Base-by-base conservation (phyloP, 768 basidiomycete species). In the Termitomyces sp. region DNA sequence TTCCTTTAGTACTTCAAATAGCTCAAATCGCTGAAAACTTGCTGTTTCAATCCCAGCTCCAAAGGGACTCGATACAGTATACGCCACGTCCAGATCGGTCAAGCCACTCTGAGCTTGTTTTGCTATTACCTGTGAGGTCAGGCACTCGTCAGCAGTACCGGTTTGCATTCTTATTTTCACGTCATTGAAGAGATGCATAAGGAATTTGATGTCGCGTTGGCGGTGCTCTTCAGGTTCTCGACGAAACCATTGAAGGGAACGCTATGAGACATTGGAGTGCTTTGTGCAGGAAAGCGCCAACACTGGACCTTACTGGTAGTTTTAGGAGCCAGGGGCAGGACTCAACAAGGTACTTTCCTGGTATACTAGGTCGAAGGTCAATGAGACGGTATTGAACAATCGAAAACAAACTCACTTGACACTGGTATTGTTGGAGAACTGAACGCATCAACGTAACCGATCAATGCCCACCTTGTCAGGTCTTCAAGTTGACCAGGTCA, bases 281-380 rank as follows among this genome's bases (percentile, higher is more conserved):
- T 5, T 32, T 40, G 34, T 18, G 8, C 3, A 12, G 39, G 16
- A 24, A 34, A 54, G 20, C 8, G 5, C 3, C 6, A 48, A 12
- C 9, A 10, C 16, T 16, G 33, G n/a, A 33, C 30, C 70, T 53
- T 66, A 76, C 76, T 9, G 79, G 79, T 22, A 81, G 70, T 53
- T 75, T 76, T 5, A 80, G 64, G 1, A 81, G 71, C 72, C 77
- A 79, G 1, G 79, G 79, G 70, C 75, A 74, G 2, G 77, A 76
- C 62, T 81, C 79, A 4, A 81, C 79, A 3, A 81, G 63, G 54
- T 79, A 80, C 64, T 81, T 81, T 32, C 79, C 79, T 1, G 78
- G 79, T 58, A 81, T 79, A 55, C 79, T 81, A 22, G 14, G 22
- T 12, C 32, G 14, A 40, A 34, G 18, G n/a, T 36, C 14, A 40